Conservation (phyloP, 148 eudicot genomes). For the Oxyria digyna region DNA sequence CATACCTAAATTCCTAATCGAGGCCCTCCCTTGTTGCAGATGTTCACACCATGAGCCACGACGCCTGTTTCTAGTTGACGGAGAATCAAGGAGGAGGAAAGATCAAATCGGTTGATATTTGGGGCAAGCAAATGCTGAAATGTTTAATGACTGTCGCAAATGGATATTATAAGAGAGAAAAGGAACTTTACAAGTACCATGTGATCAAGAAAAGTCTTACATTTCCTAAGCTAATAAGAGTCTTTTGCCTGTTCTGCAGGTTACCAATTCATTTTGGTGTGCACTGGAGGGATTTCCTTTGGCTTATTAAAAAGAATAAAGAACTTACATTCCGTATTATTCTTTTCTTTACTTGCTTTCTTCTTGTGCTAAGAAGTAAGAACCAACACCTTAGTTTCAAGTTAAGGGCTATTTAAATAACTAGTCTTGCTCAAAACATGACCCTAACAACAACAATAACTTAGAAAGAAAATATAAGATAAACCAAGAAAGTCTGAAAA, state of each 20-base stretch:
- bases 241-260: constrained; percentile 1
- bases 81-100: background rate
- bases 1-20: background rate
- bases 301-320: background rate
- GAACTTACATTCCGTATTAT: background rate
- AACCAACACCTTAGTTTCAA: background rate
- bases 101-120: background rate
- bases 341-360: background rate
- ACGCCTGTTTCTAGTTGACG: background rate
- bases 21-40: background rate
- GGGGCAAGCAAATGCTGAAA: background rate
- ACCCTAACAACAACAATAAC: too few relatives aligned
- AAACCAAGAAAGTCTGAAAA: too few relatives aligned
- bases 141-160: background rate
- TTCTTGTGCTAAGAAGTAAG: background rate
- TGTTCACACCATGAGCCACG: background rate
- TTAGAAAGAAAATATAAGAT: too few relatives aligned
- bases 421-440: background rate
- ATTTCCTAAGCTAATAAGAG: background rate
- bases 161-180: background rate
- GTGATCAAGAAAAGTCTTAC: constrained; percentile 5
- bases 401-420: background rate
- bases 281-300: background rate
- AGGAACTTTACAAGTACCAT: background rate
- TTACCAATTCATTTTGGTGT: background rate